These are phyloP conservation scores for Turritis glabra DNA, from an alignment of 345 rosid species.

Conservation along the genomic window DNA sequence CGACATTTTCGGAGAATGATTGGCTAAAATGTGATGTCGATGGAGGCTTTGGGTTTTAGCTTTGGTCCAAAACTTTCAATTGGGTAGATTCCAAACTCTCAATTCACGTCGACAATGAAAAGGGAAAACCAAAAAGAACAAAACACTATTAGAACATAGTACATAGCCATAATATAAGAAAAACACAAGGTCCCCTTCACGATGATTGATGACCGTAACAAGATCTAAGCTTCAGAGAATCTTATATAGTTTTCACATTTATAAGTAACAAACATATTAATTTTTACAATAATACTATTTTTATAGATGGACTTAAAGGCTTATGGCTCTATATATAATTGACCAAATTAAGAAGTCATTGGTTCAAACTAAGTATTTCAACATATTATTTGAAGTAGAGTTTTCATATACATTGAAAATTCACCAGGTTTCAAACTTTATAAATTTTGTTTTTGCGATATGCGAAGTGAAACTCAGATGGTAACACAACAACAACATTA, in stretches of 20 bases:
- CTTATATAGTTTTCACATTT: slow-evolving; percentile 5
- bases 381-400: background rate
- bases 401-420: background rate
- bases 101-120: slow-evolving; percentile 33
- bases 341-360: background rate
- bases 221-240: slow-evolving; percentile 1
- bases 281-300: background rate
- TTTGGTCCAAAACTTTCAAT: slow-evolving; percentile 31
- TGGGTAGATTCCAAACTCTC: slow-evolving; percentile 26
- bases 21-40: slow-evolving; percentile 32
- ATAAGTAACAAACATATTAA: background rate
- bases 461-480: background rate
- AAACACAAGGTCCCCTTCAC: background rate
- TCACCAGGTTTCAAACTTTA: background rate
- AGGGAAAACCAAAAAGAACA: slow-evolving; percentile 26
- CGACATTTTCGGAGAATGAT: slow-evolving; percentile 18
- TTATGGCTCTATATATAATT: background rate
- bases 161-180: background rate
- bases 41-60: slow-evolving; percentile 28
- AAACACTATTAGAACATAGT: slow-evolving; percentile 5
- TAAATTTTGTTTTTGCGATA: background rate
- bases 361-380: background rate
- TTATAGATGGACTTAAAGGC: background rate
- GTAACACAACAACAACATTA: background rate
- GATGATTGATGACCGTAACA: slow-evolving; percentile 19